Base-by-base conservation (phyloP, 257 asterid genomes). In the Solanum tarijense region DNA sequence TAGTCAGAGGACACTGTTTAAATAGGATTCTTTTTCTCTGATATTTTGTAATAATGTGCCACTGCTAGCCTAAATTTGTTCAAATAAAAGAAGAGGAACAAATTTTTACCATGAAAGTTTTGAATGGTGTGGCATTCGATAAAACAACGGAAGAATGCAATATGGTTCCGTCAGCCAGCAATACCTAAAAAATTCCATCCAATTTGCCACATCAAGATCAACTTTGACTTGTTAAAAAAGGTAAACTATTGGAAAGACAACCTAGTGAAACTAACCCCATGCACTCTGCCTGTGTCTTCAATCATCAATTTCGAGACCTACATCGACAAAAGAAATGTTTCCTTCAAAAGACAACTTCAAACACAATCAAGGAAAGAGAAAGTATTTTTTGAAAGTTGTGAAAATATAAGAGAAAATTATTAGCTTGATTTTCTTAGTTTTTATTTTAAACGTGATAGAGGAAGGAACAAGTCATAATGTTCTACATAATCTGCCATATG, bases 51-150 rank as follows among this genome's bases (percentile, higher is more conserved):
- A 86, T 16, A 36, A 16, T 13, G 27, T 20, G 84, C 52, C 86
- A 87, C 48, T 31, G 43, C 39, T 35, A 21, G 79, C 38, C 32
- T 43, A 55, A n/a, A 88, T 14, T 68, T 14, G 34, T n/a, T 21
- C 43, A 85, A 46, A 8, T 23, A 27, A 39, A 43, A 85, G 35
- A 36, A 39, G 25, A 23, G 87, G 89, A 52, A 62, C 60, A 31
- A 69, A 65, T 87, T 21, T 84, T 94, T 88, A 97, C 99, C 98
- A 87, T 88, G 89, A 97, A 97, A 89, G 99, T 97, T 88, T 86
- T 95, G 95, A 95, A 96, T n/a, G 99, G 98, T 43, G 99, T 97
- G 71, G 99, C 99, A 90, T 96, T 97, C 72, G 99, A 97, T 88
- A 97, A 93, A 74, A 97, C 98, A 90, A 92, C 94, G 78, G 98